Base-by-base conservation (phyloP, 2,329 filamentous ascomycete species). In the Colletotrichum tropicale region DNA sequence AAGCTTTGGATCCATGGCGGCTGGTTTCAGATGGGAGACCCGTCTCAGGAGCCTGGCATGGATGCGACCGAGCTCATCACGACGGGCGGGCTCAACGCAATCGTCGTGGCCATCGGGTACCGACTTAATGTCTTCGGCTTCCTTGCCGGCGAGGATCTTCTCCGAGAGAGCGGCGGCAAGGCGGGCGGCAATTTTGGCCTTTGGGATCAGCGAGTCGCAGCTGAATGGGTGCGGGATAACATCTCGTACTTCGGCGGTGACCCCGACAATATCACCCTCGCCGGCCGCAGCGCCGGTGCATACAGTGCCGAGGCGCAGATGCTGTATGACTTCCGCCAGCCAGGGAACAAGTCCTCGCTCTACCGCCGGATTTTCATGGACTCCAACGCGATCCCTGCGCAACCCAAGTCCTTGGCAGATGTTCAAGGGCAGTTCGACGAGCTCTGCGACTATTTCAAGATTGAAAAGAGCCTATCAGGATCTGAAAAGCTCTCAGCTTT, bases 171-270 rank as follows among this genome's bases (percentile, higher is more conserved):
- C 67, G 21, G 26, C 30, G 36, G 58, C 34, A 26, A 70, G 18
- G 60, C 79, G 56, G 24, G 70, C 58, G 16, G 78, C 79, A 80
- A 84, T 83, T 5, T 87, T 85, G 88, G 87, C 2, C 79, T 90
- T 2, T 83, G 85, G 6, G 89, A 91, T 78, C 89, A 91, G 78
- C 86, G 88, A 1, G 77, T 83, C 2, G 88, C 88, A 0, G 81
- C 90, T 0, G 86, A 89, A 78, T 90, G 88, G 89, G 78, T 89
- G 0, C 83, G 83, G 7, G 81, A 86, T 43, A 89, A 90, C 77
- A 86, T 89, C 60, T 81, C 79, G 12, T 78, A 77, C 3, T 90
- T 90, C 77, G 87, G 88, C 60, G 89, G 89, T 36, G 85, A 88
- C 71, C 78, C 83, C 4, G 60, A 75, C 10, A 80, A 81, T 10